Percentiles rank a stretch among this genome's conserved stretches.
phyloP scores from a whole-genome alignment of 495 filamentous ascomycete species.

The Aspergillus haitiensis region DNA sequence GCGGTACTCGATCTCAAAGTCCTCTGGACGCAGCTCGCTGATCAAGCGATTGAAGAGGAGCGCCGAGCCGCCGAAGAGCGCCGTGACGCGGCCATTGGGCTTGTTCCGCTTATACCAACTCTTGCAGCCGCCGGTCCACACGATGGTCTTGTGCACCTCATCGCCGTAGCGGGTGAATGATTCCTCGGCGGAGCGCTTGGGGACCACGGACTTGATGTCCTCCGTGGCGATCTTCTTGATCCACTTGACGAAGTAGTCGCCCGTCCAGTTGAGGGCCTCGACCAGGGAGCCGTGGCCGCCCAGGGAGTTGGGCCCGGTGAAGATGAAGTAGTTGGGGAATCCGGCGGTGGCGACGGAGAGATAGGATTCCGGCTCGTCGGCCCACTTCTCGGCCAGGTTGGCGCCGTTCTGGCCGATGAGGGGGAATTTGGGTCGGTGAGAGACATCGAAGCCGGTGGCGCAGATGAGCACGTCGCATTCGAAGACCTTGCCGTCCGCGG shows the following conservation, averaged over 20 bases:
- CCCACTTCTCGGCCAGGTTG: conserved; percentile 34
- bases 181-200: conserved; percentile 41
- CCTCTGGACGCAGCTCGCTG: conserved; percentile 46
- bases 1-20: conserved; percentile 50
- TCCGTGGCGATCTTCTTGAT: conserved; percentile 47
- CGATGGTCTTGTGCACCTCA: conserved; percentile 44
- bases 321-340: conserved; percentile 42
- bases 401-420: conserved; percentile 40
- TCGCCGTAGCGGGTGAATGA: conserved; percentile 45
- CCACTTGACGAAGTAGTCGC: conserved; percentile 53
- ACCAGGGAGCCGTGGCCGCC: conserved; percentile 42
- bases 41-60: conserved; percentile 52
- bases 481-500: conserved; percentile 38
- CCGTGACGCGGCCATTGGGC: conserved; percentile 43
- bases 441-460: conserved; percentile 52
- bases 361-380: conserved; percentile 33
- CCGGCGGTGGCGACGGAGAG: conserved; percentile 25
- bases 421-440: conserved; percentile 38
- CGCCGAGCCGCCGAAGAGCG: conserved; percentile 46
- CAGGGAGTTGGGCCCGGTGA: conserved; percentile 40
- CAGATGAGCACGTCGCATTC: conserved; percentile 52
- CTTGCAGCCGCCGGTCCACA: conserved; percentile 47
- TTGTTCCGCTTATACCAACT: conserved; percentile 52
- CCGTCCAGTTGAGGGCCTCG: conserved; percentile 50
- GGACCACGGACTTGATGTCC: conserved; percentile 46